Evolutionary conservation across 768 basidiomycete genomes (phyloP), one percentile per base, ranked within the genome.

Genomic region (Trametes elegans): DNA sequence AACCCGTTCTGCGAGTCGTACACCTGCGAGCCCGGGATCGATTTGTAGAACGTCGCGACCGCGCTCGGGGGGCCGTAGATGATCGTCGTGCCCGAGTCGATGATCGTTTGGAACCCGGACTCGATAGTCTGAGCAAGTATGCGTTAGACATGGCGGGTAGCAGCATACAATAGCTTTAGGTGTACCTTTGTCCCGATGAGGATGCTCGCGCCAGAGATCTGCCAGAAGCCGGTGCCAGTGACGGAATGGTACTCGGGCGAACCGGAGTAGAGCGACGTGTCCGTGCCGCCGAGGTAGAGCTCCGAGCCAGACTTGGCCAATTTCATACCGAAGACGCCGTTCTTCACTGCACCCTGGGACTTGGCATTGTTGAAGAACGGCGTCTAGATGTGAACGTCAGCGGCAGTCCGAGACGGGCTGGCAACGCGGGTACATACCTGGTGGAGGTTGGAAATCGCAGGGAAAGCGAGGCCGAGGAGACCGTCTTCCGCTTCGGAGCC

Each of bases 231-330:
- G 54, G 53, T 52, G 35, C 60, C 46, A 3, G 59, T 61, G 27
- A 68, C 64, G 26, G 53, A 21, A 24, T 63, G 63, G 34, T 59
- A 72, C 45, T 64, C 66, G 53, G 73, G 64, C 10, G 65, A 35
- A 18, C 71, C 71, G 39, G 59, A 67, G 63, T 67, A 74, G 28
- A 69, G 69, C 29, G 67, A 56, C 2, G 64, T 51, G 53, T 76
- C 67, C 26, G 65, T 62, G 46, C 73, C 74, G 8, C 75, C 75
- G 27, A 76, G 64, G 63, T 66, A 73, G 13, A 76, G 66, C 59
- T 74, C 68, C 9, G 62, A 58, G 38, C 60, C 50, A 13, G 54
- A 47, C 2, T 60, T 38, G 7, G 68, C 62, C 13, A 68, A 56
- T 60, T 67, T 69, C 39, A 72, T 62, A 36, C 67, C 65, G 44